Conservation (phyloP, 2,329 filamentous ascomycete species). For the Cordyceps javanica region DNA sequence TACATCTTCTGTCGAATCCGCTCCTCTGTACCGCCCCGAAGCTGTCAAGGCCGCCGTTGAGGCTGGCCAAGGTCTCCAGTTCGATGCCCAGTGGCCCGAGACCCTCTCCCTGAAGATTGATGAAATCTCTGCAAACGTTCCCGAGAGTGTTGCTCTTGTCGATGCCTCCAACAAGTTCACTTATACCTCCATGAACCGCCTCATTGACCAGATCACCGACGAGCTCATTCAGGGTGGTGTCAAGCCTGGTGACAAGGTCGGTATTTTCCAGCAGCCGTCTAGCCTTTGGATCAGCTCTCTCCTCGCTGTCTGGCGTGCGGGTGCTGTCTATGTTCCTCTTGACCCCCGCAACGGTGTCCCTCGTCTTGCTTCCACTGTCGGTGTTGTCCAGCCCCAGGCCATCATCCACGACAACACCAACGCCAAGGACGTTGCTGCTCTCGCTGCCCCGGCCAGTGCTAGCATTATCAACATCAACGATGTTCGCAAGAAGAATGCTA, state of each 20-base stretch:
- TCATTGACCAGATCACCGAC: constrained; percentile 6
- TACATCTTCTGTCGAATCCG: constrained; percentile 26
- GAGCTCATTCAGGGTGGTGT: constrained; percentile 14
- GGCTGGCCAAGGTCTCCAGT: constrained; percentile 6
- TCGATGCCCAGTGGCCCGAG: constrained; percentile 8
- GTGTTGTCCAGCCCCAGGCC: constrained; percentile 24
- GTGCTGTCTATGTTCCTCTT: constrained; percentile 34
- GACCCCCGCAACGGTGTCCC: constrained; percentile 24
- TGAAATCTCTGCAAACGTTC: background rate
- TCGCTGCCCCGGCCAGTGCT: constrained; percentile 6
- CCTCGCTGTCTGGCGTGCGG: constrained; percentile 34
- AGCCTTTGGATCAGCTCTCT: constrained; percentile 34
- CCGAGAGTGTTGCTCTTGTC: background rate
- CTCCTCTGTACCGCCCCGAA: constrained; percentile 9
- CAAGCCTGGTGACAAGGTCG: constrained; percentile 17
- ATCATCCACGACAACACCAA: constrained; percentile 13
- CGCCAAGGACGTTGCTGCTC: constrained; percentile 10
- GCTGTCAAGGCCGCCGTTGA: constrained; percentile 5
- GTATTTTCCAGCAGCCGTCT: constrained; percentile 14
- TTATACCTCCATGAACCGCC: constrained; percentile 7
- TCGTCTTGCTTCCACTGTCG: constrained; percentile 10
- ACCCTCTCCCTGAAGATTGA: constrained; percentile 10
- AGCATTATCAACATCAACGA: constrained; percentile 5
- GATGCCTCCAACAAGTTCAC: constrained; percentile 6
- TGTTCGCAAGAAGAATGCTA: background rate